A percentile compares a stretch with the other conserved stretches of the same genome.
phyloP scores from a whole-genome alignment of 768 basidiomycete species.

The Lepiota venenata region DNA sequence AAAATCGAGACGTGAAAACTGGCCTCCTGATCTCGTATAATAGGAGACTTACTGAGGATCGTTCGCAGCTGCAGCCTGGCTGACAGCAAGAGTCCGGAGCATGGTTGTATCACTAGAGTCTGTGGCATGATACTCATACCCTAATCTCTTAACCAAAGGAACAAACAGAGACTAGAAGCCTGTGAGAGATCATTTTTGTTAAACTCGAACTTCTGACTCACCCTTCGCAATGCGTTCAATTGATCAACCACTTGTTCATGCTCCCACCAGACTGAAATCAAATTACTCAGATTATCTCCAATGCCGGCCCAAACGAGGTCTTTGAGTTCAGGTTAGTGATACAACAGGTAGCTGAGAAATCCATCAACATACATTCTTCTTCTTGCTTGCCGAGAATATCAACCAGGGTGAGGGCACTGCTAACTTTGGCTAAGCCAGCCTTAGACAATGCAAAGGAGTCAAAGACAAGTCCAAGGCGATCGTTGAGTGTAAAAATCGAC shows the following conservation, averaged over 20 bases:
- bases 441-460: conserved; percentile 80
- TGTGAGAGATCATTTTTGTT: conserved; percentile 7
- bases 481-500: conserved; percentile 72
- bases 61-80: conserved; percentile 34
- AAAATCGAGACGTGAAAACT: conserved; percentile 9
- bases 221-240: conserved; percentile 59
- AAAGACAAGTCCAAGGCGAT: conserved; percentile 85
- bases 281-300: conserved; percentile 44
- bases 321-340: conserved; percentile 22
- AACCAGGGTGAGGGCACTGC: conserved; percentile 73
- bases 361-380: conserved; percentile 61
- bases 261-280: conserved; percentile 84
- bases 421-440: conserved; percentile 75
- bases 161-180: conserved; percentile 52
- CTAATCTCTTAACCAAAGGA: conserved; percentile 76
- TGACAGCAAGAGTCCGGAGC: conserved; percentile 73
- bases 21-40: background rate
- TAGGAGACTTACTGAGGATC: conserved; percentile 24
- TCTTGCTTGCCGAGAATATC: conserved; percentile 62
- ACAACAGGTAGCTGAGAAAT: background rate
- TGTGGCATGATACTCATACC: conserved; percentile 64
- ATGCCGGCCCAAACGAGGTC: conserved; percentile 84
- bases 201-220: conserved; percentile 25
- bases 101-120: conserved; percentile 70
- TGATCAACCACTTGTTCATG: conserved; percentile 47